Conservation (phyloP, 495 filamentous ascomycete genomes). For the Recurvomyces mirabilis region DNA sequence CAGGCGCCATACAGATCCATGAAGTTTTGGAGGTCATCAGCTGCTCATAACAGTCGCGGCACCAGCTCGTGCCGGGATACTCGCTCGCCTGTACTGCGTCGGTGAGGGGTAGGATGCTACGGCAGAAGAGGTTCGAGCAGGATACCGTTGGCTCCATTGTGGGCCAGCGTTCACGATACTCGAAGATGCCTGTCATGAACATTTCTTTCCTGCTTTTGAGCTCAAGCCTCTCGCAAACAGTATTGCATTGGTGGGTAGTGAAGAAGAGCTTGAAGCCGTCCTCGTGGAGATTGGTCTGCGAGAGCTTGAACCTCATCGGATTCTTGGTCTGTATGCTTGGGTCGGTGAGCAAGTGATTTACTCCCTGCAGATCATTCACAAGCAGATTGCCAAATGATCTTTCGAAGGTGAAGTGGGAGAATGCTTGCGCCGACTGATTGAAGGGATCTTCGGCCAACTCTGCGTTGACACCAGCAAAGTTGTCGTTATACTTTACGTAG, state of each 20-base stretch:
- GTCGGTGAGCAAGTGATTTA: neutral
- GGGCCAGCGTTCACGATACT: neutral
- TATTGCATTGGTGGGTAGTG: neutral
- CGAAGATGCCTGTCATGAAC: neutral
- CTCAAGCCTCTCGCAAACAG: neutral
- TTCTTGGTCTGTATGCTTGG: neutral
- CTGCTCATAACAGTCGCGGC: conserved; percentile 27
- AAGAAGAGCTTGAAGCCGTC: conserved; percentile 4
- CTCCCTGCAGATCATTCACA: neutral
- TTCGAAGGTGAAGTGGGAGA: conserved; percentile 37
- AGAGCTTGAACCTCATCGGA: neutral
- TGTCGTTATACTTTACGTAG: conserved; percentile 35
- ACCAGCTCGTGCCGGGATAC: conserved; percentile 25
- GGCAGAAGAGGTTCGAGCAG: conserved; percentile 34
- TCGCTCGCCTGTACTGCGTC: conserved; percentile 14
- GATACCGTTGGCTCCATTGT: conserved; percentile 19
- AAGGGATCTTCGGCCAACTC: conserved; percentile 14
- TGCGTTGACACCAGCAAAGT: conserved; percentile 28
- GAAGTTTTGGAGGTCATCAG: conserved; percentile 16
- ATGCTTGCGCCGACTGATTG: conserved; percentile 31
- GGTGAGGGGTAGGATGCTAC: conserved; percentile 21
- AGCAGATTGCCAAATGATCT: conserved; percentile 26
- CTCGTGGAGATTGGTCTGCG: neutral
- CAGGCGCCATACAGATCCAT: conserved; percentile 13
- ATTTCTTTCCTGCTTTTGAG: neutral